Percentiles rank a stretch among this genome's conserved stretches.
phyloP scores from a whole-genome alignment of 164 flowering plant species.

The Dillenia suffruticosa region DNA sequence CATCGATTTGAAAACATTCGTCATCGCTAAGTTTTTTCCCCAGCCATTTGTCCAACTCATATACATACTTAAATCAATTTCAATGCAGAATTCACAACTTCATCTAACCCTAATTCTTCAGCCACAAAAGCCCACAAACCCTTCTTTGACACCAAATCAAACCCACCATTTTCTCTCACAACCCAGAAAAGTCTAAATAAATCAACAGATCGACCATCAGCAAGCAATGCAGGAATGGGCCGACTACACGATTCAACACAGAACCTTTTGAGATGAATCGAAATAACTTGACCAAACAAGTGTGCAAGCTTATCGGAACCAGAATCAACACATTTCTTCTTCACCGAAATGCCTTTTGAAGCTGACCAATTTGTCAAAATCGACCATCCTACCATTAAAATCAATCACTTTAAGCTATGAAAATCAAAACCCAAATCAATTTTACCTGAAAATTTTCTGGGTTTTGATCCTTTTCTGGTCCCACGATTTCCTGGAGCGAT shows the following conservation, averaged over 20 bases:
- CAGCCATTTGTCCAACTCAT: constrained; percentile 40
- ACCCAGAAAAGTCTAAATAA: constrained; percentile 46
- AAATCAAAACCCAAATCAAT: not conserved
- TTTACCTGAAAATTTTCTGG: not conserved
- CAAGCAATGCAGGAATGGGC: constrained; percentile 41
- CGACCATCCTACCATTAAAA: constrained; percentile 56
- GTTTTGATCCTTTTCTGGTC: no score
- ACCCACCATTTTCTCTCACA: constrained; percentile 48
- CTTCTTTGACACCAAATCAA: constrained; percentile 30
- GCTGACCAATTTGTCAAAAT: constrained; percentile 26
- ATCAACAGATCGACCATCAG: constrained; percentile 41
- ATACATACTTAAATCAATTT: constrained; percentile 50
- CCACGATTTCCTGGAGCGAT: no score
- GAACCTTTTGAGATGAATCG: constrained; percentile 26
- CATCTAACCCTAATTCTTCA: constrained; percentile 32
- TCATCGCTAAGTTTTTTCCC: constrained; percentile 10
- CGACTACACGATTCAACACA: constrained; percentile 17
- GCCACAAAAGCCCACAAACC: constrained; percentile 43
- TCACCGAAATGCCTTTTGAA: constrained; percentile 12
- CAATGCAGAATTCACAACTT: constrained; percentile 16
- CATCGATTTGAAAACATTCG: constrained; percentile 8
- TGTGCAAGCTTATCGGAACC: constrained; percentile 12
- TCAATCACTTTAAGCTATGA: not conserved
- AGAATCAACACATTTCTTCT: constrained; percentile 7
- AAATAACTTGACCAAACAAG: constrained; percentile 38